Conservation (phyloP, 1,284 basidiomycete species). For the Rhodotorula glutinis region DNA sequence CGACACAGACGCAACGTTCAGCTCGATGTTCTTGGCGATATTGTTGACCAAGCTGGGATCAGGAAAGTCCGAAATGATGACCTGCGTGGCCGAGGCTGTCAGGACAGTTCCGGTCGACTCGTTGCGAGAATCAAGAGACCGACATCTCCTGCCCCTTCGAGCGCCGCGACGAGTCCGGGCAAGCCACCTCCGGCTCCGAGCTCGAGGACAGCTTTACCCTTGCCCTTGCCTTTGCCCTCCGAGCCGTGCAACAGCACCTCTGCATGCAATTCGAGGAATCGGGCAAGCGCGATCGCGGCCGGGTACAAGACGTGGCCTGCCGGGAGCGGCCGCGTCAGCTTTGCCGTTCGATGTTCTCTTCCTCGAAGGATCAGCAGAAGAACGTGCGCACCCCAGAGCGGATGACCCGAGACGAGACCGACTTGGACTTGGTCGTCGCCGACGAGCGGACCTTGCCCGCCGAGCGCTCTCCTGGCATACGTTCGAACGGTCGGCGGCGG, state of each 20-base stretch:
- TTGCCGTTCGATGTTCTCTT: no score
- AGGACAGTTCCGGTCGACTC: no score
- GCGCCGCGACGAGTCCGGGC: constrained; percentile 69
- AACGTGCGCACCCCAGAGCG: constrained; percentile 41
- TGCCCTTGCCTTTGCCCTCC: constrained; percentile 51
- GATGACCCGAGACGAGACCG: constrained; percentile 41
- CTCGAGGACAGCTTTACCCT: constrained; percentile 65
- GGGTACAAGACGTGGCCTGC: constrained; percentile 44
- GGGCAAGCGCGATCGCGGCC: constrained; percentile 48
- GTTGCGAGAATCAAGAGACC: not conserved
- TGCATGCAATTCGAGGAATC: constrained; percentile 45
- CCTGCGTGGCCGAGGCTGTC: constrained; percentile 50
- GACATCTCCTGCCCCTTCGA: constrained; percentile 60
- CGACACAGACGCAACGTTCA: constrained; percentile 55
- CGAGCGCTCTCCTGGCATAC: constrained; percentile 35
- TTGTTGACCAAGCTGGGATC: constrained; percentile 77
- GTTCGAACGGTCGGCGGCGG: constrained; percentile 36
- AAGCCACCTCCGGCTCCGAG: constrained; percentile 89
- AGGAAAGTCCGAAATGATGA: constrained; percentile 88
- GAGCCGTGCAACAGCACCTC: constrained; percentile 18
- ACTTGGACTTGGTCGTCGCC: constrained; percentile 30
- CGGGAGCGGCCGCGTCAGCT: no score
- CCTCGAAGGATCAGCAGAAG: no score
- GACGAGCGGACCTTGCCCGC: constrained; percentile 10
- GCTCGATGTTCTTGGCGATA: constrained; percentile 64